A percentile compares a stretch with the other conserved stretches of the same genome.
These are phyloP conservation scores for Suillus clintonianus DNA, from an alignment of 768 basidiomycete genomes.

Conservation along the genomic window DNA sequence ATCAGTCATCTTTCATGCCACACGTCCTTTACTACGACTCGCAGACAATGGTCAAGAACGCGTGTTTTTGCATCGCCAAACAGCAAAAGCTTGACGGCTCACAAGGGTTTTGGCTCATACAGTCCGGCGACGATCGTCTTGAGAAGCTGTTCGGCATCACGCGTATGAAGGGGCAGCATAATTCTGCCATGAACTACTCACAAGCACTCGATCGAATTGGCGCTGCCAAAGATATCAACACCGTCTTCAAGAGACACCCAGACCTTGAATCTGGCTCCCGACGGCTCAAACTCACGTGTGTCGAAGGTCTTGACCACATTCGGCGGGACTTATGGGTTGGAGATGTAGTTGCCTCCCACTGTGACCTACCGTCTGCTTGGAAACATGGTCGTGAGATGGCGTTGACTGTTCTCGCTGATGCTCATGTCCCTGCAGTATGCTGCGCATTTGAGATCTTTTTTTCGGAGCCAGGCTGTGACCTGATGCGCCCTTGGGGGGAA, in stretches of 20 bases:
- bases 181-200: slow-evolving; percentile 7
- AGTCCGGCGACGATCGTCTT: slow-evolving; percentile 29
- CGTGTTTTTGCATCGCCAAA: too few species aligned
- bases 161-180: slow-evolving; percentile 21
- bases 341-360: not conserved
- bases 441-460: not conserved
- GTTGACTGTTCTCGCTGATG: not conserved
- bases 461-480: not conserved
- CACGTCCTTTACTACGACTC: slow-evolving; percentile 31
- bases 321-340: slow-evolving; percentile 5
- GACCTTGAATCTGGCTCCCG: slow-evolving; percentile 24
- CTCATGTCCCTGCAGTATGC: not conserved
- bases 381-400: not conserved
- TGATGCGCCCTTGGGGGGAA: not conserved
- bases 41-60: slow-evolving; percentile 31
- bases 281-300: slow-evolving; percentile 5
- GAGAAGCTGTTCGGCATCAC: slow-evolving; percentile 30
- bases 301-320: slow-evolving; percentile 12
- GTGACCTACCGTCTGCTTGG: too few species aligned
- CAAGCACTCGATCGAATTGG: slow-evolving; percentile 8
- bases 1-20: too few species aligned
- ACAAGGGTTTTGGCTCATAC: slow-evolving; percentile 24
- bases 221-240: slow-evolving; percentile 17
- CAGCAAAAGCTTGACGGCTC: slow-evolving; percentile 15
- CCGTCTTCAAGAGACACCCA: slow-evolving; percentile 19